Base-by-base conservation (phyloP, 225 moss, liverwort and hornwort species). In the Physcomitrellopsis africana region DNA sequence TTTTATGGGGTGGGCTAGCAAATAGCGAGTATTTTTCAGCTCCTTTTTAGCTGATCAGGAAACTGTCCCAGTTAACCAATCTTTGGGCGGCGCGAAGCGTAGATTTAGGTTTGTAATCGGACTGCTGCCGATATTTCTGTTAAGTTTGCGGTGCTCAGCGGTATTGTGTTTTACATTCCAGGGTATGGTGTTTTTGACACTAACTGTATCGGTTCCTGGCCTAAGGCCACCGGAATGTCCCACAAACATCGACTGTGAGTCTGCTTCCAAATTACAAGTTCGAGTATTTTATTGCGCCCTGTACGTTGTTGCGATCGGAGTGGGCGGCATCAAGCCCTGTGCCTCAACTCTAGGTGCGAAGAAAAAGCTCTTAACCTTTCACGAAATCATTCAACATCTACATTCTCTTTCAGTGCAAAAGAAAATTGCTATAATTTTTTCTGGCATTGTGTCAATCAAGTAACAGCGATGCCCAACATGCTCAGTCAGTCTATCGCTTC, bases 241-340 rank as follows among this genome's bases (percentile, higher is more conserved):
- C 17, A 63, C 77, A 15, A 57, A 59, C 7, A 45, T 12, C 0
- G 10, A 72, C 6, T 91, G 93, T 76, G 67, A 84, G 8, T 76
- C 79, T 41, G 91, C 89, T 49, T 84, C 89, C 4, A 4, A 61
- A 9, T 47, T 69, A 3, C 87, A 88, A 70, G 65, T 89, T 76
- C 82, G 74, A 51, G 14, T 80, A 9, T 76, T 91, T 56, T 88
- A 85, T 27, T 37, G 71, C 12, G 82, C 89, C 24, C 79, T 91
- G 62, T 93, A 89, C 68, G 53, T 83, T 6, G 81, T 85, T 17
- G 89, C 91, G 59, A 26, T 91, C 3, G 93, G 93, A 23, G 73
- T 72, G 29, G 89, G 81, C 18, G 79, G 87, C 55, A 32, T 83
- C 52, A 85, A 80, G 79, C 86, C 93, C 5, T 89, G 82, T 48